Evolutionary conservation across 345 rosid species (phyloP).

Genomic region (sweet orange (Citrus sinensis)): DVS_A1.0 CM039164.1:2247501-2248000

Average conservation of each 20-base stretch:
- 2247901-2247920: neutral
- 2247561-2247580: too few species aligned
- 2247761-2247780: too few species aligned
- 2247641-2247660: fast-evolving
- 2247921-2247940: neutral
- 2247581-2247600: too few species aligned
- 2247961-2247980: constrained; percentile 28
- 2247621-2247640: fast-evolving
- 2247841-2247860: neutral
- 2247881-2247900: neutral
- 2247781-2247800: too few species aligned
- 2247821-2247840: neutral
- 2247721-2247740: too few species aligned
- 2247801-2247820: neutral
- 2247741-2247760: too few species aligned
- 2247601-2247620: too few species aligned
- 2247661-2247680: too few species aligned
- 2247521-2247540: too few species aligned
- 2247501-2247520: too few species aligned
- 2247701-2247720: fast-evolving
- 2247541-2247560: too few species aligned
- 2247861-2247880: neutral
- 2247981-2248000: constrained; percentile 45
- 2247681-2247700: too few species aligned
- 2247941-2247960: constrained; percentile 17